Conservation (phyloP, 305 asterid species). For the Solanum hybrid region DNA sequence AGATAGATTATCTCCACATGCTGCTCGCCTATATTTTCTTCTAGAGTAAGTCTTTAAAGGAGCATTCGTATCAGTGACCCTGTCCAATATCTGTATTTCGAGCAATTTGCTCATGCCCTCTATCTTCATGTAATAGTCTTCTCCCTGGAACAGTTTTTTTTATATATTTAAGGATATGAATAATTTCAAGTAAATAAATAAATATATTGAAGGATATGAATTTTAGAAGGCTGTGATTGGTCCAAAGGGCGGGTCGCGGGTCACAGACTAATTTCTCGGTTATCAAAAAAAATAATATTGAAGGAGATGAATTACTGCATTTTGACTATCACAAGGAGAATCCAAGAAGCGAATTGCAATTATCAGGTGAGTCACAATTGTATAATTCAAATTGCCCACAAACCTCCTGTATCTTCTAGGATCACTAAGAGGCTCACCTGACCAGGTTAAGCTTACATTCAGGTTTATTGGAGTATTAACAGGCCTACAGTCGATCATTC, state of each 20-base stretch:
- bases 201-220: not conserved
- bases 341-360: not conserved
- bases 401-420: not conserved
- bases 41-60: no score
- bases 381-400: not conserved
- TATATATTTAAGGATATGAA: not conserved
- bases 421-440: not conserved
- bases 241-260: no score
- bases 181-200: not conserved
- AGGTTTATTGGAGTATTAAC: not conserved
- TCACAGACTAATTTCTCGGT: no score
- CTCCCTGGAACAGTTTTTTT: not conserved
- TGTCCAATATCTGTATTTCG: not conserved
- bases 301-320: not conserved
- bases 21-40: no score
- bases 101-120: not conserved
- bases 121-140: not conserved
- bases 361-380: not conserved
- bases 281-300: not conserved
- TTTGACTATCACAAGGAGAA: not conserved
- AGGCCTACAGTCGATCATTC: not conserved
- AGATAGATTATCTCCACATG: no score
- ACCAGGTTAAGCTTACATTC: not conserved
- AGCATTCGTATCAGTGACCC: not conserved
- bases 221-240: not conserved